Evolutionary conservation across 768 basidiomycete species (phyloP).

Genomic region (Sistotremastrum niveocremeum): DNA sequence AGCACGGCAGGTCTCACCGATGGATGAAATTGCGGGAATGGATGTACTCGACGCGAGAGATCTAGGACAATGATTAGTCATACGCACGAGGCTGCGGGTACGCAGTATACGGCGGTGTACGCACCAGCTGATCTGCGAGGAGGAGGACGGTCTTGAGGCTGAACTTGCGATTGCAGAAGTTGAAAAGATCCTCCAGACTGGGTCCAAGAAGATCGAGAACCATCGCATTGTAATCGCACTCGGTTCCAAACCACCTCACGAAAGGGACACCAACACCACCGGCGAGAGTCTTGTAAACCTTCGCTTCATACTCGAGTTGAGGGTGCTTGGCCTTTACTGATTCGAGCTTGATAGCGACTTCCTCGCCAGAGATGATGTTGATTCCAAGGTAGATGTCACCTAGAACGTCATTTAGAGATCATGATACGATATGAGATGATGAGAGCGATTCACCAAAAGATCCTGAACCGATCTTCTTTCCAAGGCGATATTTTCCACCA

Average conservation of each 20-base stretch:
- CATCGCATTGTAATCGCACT: conserved; percentile 99
- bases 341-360: conserved; percentile 99
- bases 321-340: conserved; percentile 99
- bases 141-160: conserved; percentile 92
- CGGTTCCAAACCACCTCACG: conserved; percentile 86
- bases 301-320: conserved; percentile 98
- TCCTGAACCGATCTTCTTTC: conserved; percentile 98
- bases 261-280: conserved; percentile 99
- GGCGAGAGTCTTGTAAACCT: conserved; percentile 94
- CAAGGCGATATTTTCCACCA: conserved; percentile 92
- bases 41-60: conserved; percentile 98
- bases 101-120: conserved; percentile 14
- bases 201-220: conserved; percentile 93
- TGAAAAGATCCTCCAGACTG: conserved; percentile 83
- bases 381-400: conserved; percentile 99
- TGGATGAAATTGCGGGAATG: conserved; percentile 99
- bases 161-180: conserved; percentile 96
- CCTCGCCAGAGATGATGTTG: conserved; percentile 99
- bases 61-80: conserved; percentile 29
- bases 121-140: conserved; percentile 89
- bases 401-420: conserved; percentile 16
- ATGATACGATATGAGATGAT: not conserved
- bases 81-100: no score
- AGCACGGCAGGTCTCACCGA: conserved; percentile 19
- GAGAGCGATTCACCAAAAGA: conserved; percentile 67